phyloP scores from a whole-genome alignment of 1,139 yeast genomes.

The Taiozyma sp. region DNA sequence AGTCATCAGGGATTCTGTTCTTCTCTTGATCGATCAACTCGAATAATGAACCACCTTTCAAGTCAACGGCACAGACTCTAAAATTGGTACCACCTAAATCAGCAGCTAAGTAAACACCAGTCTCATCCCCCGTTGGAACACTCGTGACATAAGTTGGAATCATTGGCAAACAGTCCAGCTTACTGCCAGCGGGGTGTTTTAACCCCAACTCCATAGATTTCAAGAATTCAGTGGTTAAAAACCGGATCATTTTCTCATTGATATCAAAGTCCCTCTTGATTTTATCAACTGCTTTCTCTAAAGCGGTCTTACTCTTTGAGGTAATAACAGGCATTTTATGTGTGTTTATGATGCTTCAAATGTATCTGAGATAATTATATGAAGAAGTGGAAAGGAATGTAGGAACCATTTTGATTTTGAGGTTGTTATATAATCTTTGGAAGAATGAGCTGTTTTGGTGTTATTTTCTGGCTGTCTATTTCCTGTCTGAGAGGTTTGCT shows the following conservation, averaged over 20 bases:
- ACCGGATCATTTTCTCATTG: slow-evolving; percentile 43
- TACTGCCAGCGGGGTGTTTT: slow-evolving; percentile 26
- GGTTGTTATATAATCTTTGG: too few species aligned
- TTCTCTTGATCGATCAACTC: slow-evolving; percentile 61
- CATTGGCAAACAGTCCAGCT: slow-evolving; percentile 57
- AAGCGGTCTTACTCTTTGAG: neutral
- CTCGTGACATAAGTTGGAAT: slow-evolving; percentile 79
- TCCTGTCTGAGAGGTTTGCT: too few species aligned
- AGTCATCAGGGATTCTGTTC: slow-evolving; percentile 64
- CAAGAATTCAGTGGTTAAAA: slow-evolving; percentile 60
- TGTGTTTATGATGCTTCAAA: too few species aligned
- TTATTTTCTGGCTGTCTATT: too few species aligned
- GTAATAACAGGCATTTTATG: neutral
- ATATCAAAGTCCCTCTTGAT: slow-evolving; percentile 54
- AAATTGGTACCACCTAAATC: slow-evolving; percentile 87
- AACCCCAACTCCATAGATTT: slow-evolving; percentile 63
- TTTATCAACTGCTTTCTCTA: slow-evolving; percentile 35
- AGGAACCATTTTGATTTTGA: too few species aligned
- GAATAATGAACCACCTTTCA: slow-evolving; percentile 44
- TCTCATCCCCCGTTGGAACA: slow-evolving; percentile 77
- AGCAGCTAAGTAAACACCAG: slow-evolving; percentile 73
- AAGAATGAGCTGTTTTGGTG: neutral
- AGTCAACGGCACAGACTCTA: slow-evolving; percentile 77
- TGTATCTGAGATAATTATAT: too few species aligned
- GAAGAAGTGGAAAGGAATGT: too few species aligned